phyloP scores from a whole-genome alignment of 2,329 filamentous ascomycete genomes.

The Neofusicoccum kwambonambiense region DNA sequence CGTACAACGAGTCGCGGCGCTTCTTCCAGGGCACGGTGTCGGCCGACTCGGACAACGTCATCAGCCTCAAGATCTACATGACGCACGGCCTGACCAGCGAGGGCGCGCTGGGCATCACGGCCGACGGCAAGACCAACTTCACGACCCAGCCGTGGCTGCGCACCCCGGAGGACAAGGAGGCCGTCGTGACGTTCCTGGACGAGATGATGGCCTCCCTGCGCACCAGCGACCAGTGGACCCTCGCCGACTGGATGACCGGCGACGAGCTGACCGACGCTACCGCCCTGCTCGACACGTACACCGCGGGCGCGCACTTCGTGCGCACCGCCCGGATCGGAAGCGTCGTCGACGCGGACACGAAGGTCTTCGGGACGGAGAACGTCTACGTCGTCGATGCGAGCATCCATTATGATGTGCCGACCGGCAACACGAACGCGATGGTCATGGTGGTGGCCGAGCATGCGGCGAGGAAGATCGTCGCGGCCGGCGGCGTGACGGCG shows the following conservation, averaged over 20 bases:
- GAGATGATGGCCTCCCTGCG: slow-evolving; percentile 56
- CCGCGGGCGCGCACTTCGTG: slow-evolving; percentile 49
- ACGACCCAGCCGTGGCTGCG: slow-evolving; percentile 61
- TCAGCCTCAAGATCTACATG: slow-evolving; percentile 33
- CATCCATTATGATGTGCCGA: slow-evolving; percentile 43
- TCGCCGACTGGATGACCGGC: slow-evolving; percentile 49
- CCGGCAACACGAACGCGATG: slow-evolving; percentile 39
- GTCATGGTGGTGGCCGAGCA: slow-evolving; percentile 37
- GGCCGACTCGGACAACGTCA: slow-evolving; percentile 33
- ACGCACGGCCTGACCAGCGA: slow-evolving; percentile 58
- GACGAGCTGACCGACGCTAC: slow-evolving; percentile 54
- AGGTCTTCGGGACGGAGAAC: slow-evolving; percentile 47
- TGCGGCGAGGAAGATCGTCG: slow-evolving; percentile 39
- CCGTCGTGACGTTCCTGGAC: slow-evolving; percentile 62
- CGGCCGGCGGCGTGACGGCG: slow-evolving; percentile 17
- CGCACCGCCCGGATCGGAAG: slow-evolving; percentile 57
- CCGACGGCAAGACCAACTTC: slow-evolving; percentile 43
- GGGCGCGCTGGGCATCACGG: slow-evolving; percentile 55
- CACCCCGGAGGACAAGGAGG: slow-evolving; percentile 56
- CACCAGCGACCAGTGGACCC: slow-evolving; percentile 52
- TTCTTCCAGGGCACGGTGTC: slow-evolving; percentile 49
- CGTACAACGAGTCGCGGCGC: slow-evolving; percentile 37
- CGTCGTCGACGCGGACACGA: slow-evolving; percentile 51
- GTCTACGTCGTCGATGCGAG: slow-evolving; percentile 49
- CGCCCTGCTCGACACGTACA: slow-evolving; percentile 36